phyloP scores from a whole-genome alignment of 2,329 filamentous ascomycete genomes.

The Aspergillus ibericus region DNA sequence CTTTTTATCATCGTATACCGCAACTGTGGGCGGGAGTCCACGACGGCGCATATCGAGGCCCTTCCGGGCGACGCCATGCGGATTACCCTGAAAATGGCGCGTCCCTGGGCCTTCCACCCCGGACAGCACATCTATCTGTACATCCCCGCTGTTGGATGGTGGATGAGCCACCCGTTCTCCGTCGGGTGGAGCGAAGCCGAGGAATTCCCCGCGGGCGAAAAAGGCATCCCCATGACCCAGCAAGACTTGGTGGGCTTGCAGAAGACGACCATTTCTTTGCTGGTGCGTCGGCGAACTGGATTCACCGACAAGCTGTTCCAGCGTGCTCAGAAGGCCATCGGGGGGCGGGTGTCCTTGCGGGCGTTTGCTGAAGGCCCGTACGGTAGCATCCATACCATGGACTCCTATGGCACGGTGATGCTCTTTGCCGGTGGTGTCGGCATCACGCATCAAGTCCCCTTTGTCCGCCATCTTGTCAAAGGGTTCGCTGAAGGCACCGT shows the following conservation, averaged over 20 bases:
- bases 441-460: constrained; percentile 92
- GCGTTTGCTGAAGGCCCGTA: constrained; percentile 91
- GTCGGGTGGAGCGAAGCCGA: constrained; percentile 70
- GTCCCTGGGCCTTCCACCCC: constrained; percentile 64
- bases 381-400: constrained; percentile 75
- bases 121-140: constrained; percentile 76
- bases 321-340: constrained; percentile 58
- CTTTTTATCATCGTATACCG: constrained; percentile 63
- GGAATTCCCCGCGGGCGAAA: constrained; percentile 45
- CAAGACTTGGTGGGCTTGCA: constrained; percentile 53
- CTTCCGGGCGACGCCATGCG: constrained; percentile 69
- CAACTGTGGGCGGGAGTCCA: constrained; percentile 61
- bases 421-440: constrained; percentile 91
- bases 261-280: constrained; percentile 68
- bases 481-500: constrained; percentile 70
- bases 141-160: constrained; percentile 64
- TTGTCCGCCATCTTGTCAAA: constrained; percentile 73
- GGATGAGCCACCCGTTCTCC: constrained; percentile 77
- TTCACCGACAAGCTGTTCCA: constrained; percentile 82
- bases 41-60: constrained; percentile 65
- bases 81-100: constrained; percentile 69
- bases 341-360: constrained; percentile 59
- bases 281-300: constrained; percentile 84
- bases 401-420: constrained; percentile 88
- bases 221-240: constrained; percentile 46